phyloP scores from a whole-genome alignment of 495 filamentous ascomycete species.

The Friedmanniomyces endolithicus region DNA sequence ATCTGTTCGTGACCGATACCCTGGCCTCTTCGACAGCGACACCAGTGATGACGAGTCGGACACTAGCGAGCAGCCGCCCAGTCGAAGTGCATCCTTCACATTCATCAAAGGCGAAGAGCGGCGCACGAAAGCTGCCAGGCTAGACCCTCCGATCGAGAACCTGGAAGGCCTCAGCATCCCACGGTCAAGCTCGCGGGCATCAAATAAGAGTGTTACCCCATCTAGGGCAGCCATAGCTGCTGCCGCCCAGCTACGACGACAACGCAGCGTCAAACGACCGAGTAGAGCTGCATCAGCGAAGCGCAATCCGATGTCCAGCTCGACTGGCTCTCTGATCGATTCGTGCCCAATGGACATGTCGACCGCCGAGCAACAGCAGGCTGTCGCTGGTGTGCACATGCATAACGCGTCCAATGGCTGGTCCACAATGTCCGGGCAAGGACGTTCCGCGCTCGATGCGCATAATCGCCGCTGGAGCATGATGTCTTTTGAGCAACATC shows the following conservation, averaged over 20 bases:
- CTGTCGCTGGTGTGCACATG: background rate
- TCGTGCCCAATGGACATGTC: constrained; percentile 13
- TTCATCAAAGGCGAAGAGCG: constrained; percentile 21
- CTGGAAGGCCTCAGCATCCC: constrained; percentile 23
- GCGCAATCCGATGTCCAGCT: background rate
- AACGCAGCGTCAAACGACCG: constrained; percentile 8
- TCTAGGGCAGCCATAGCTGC: constrained; percentile 16
- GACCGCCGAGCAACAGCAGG: background rate
- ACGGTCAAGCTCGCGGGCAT: constrained; percentile 21
- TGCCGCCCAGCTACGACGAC: constrained; percentile 12
- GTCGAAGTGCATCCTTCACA: constrained; percentile 26
- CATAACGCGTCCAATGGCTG: background rate
- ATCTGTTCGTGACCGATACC: constrained; percentile 24
- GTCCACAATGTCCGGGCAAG: background rate
- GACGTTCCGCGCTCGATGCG: constrained; percentile 18
- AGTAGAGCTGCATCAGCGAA: background rate
- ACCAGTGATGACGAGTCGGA: constrained; percentile 24
- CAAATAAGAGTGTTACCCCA: constrained; percentile 19
- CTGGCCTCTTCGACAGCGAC: constrained; percentile 28
- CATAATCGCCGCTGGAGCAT: constrained; percentile 33
- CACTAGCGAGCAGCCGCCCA: constrained; percentile 18
- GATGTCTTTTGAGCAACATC: constrained; percentile 27
- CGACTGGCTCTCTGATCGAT: constrained; percentile 12
- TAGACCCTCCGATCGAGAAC: constrained; percentile 21
- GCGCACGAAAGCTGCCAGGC: constrained; percentile 24